Base-by-base conservation (phyloP, 176 grass and related monocot species). In the Alopecurus myosuroides region DNA sequence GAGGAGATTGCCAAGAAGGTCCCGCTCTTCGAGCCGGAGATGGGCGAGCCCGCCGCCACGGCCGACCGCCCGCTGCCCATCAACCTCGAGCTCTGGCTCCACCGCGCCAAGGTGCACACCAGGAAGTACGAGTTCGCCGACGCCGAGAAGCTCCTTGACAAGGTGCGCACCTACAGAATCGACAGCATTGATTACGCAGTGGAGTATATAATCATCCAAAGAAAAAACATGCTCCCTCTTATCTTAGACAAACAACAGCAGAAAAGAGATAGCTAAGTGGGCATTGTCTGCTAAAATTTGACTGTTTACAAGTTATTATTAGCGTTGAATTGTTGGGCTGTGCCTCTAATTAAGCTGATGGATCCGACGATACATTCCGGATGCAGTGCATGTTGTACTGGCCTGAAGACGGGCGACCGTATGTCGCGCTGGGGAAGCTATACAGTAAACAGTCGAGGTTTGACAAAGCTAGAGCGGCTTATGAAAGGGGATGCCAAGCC, bases 401-500 rank as follows among this genome's bases (percentile, higher is more conserved):
- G 96, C 96, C 96, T 72, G 96, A 98, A 95, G 96, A 98, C 73
- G 96, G 96, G 51, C 88, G 96, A 15, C 73, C 90, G 41, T 98
- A 98, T 58, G 93, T 98, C 25, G 96, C 91, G 35, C 78, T 95
- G 20, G 96, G 96, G 73, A 98, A 98, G 83, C 85, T 95, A 49
- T 95, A 92, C n/a, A 64, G 55, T 55, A 98, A 95, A 45, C 93
- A 98, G 46, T 95, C 82, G 45, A 98, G 85, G 73, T 94, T 87
- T 84, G 78, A 90, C 46, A 94, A 98, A 84, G 91, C 96, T 75
- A 98, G 89, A 86, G 84, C 82, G 37, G 93, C 89, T 52, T 98
- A 98, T 36, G 96, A 98, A 74, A 98, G 89, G 87, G 96, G 96
- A 29, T 95, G 93, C 86, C 96, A 98, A 87, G 96, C 93, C 17